Base-by-base conservation (phyloP, 176 grass and related monocot genomes). In the Paspalum vaginatum region DNA sequence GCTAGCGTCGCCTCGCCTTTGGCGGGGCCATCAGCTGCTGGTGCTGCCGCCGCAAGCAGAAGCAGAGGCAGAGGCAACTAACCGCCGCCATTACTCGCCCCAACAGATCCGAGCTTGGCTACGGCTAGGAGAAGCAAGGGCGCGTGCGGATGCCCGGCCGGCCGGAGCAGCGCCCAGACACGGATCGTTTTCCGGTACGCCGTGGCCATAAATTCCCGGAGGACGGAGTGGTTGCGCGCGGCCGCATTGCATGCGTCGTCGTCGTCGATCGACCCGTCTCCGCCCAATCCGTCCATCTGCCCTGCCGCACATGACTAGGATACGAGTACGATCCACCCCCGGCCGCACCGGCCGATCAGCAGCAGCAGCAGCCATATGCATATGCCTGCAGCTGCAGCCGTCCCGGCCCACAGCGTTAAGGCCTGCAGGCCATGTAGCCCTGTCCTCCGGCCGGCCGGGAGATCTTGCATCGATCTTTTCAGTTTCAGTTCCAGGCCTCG, bases 121-220 rank as follows among this genome's bases (percentile, higher is more conserved):
- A n/a, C n/a, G n/a, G n/a, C n/a, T n/a, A n/a, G 32, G 32, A 32
- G n/a, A 32, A 3, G 21, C 54, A 56, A 56, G 54, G n/a, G 54
- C 5, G 54, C 54, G 21, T 56, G 54, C 54, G 4, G 54, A 3
- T 1, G 32, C 3, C 32, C 32, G 32, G 32, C 32, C 32, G 32
- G 22, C 10, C 22, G 24, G 58, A 27, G 58, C 57, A 60, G 57
- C 57, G 24, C 13, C 57, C 57, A 60, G 58, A 61, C 58, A 61
- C 65, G 17, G 65, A 45, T 45, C 65, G 41, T 45, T 68, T 68
- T 68, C 65, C 65, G 65, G 65, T 68, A 45, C 65, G n/a, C 5
- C 41, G 1, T 39, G 18, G 66, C 66, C 4, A 48, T 69, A 25
- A 69, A 69, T 69, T 69, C 42, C 40, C 58, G 22, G 58, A 24